Conservation (phyloP, 148 eudicot species). For the Fagopyrum homotropicum region DNA sequence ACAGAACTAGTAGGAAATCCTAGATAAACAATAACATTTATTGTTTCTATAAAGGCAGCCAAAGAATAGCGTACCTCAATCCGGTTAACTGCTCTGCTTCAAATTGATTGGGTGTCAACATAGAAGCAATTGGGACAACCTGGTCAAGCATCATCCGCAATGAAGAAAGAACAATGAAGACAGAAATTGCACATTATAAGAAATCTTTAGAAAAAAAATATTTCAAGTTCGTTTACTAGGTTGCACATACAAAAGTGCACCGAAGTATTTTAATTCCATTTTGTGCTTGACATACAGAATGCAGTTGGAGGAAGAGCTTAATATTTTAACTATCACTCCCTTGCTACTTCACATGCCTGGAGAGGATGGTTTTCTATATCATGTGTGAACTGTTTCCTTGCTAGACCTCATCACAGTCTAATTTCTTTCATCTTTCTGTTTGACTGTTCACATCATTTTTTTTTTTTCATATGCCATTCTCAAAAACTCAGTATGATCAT, state of each 20-base stretch:
- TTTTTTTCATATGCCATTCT: neutral
- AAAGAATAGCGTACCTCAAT: slow-evolving; percentile 43
- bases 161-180: too few species aligned
- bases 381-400: neutral
- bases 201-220: neutral
- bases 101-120: slow-evolving; percentile 99
- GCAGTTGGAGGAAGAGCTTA: neutral
- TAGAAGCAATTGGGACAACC: slow-evolving; percentile 97
- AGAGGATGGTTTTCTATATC: neutral
- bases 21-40: neutral
- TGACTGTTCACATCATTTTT: neutral
- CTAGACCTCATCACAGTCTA: neutral
- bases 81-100: slow-evolving; percentile 92
- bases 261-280: too few species aligned
- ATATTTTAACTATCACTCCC: neutral
- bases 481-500: neutral
- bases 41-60: neutral
- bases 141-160: slow-evolving; percentile 22
- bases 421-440: neutral
- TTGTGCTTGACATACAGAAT: neutral
- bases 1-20: neutral
- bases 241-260: neutral
- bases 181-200: slow-evolving; percentile 4
- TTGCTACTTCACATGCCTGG: neutral
- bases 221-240: neutral